phyloP scores from a whole-genome alignment of 176 grass and related monocot species.

The Cenchrus americanus region DNA sequence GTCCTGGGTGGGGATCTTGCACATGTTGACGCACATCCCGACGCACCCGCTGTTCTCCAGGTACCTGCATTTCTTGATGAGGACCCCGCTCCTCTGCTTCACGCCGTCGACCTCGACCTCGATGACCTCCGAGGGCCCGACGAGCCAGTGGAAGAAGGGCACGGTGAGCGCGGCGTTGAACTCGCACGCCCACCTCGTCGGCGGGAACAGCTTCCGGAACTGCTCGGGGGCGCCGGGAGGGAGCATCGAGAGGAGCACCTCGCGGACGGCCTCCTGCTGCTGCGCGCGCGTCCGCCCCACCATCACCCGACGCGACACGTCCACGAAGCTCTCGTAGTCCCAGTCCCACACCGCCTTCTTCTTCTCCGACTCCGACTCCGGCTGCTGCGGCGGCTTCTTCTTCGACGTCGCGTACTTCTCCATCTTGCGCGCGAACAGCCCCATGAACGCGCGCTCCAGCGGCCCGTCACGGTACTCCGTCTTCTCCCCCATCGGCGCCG shows the following conservation, averaged over 20 bases:
- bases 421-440: slow-evolving; percentile 87
- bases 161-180: slow-evolving; percentile 94
- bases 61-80: slow-evolving; percentile 89
- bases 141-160: slow-evolving; percentile 94
- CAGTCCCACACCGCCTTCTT: slow-evolving; percentile 69
- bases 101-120: slow-evolving; percentile 80
- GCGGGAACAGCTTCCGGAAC: slow-evolving; percentile 86
- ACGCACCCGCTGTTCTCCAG: slow-evolving; percentile 88
- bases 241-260: slow-evolving; percentile 88
- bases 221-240: slow-evolving; percentile 77
- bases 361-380: neutral
- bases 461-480: slow-evolving; percentile 82
- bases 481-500: slow-evolving; percentile 91
- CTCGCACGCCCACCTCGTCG: slow-evolving; percentile 79
- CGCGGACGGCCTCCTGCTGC: slow-evolving; percentile 91
- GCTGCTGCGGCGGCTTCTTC: neutral
- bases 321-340: slow-evolving; percentile 94
- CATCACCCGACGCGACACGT: slow-evolving; percentile 87
- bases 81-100: slow-evolving; percentile 77
- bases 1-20: slow-evolving; percentile 83
- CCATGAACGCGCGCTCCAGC: slow-evolving; percentile 87
- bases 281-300: slow-evolving; percentile 64
- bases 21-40: slow-evolving; percentile 98
- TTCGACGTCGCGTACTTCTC: slow-evolving; percentile 58
- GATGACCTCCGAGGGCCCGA: slow-evolving; percentile 79